Base-by-base conservation (phyloP, 1,284 basidiomycete species). In the Cutaneotrichosporon curvatum region DNA sequence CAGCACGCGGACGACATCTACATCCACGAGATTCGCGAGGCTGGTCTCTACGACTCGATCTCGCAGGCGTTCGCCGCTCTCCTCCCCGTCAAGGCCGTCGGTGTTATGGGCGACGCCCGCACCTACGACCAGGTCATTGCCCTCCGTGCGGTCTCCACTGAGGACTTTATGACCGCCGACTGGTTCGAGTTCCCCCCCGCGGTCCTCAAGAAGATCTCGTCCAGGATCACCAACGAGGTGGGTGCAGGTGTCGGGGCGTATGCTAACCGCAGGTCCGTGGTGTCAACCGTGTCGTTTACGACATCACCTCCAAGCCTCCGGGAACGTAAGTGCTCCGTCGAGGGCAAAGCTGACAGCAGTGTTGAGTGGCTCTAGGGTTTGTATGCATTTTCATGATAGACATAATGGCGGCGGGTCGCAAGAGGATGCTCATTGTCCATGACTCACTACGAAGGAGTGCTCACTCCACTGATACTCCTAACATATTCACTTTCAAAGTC, bases 81-180 rank as follows among this genome's bases (percentile, higher is more conserved):
- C 2, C 76, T 98, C n/a, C 94, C 94, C 19, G 92, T 98, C 37
- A 84, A 84, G 60, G 94, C 94, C 3, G 95, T 98, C 36, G 94
- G 95, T 55, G 95, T 98, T 18, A 92, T 95, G 82, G 95, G 95
- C 34, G 95, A 98, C 72, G 82, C 83, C 65, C 79, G 95, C 67
- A 99, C 95, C 12, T 98, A 98, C 64, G 92, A 98, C 64, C 94
- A 97, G 77, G 87, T 84, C 40, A 65, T 94, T 51, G 86, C 87
- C 1, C 75, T 96, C 42, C 81, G 91, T 48, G 91, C 91, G 20
- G 91, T 96, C 15, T 83, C 87, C 63, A 84, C 87, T 14, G 89
- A 95, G 68, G 91, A 95, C 71, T 95, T 95, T 66, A 96, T 95
- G 91, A 95, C 91, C 9, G 91, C 91, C 28, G 90, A 95, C 70